Percentiles rank a stretch among this genome's conserved stretches.
phyloP scores from a whole-genome alignment of 352 stramenopile species.

The Phytophthora constricta region DNA sequence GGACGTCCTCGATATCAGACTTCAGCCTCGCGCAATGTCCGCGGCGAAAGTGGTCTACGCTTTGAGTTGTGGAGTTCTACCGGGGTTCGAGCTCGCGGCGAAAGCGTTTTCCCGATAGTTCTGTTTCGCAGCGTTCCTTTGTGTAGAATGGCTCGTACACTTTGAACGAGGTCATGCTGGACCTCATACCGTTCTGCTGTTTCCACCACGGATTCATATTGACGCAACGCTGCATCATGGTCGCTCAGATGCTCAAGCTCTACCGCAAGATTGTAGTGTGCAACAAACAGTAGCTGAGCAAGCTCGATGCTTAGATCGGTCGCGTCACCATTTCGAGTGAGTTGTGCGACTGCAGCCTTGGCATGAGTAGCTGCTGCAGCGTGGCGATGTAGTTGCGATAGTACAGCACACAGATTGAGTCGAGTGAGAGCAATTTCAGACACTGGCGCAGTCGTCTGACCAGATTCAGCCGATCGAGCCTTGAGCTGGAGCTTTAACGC shows the following conservation, averaged over 20 bases:
- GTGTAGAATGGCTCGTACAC: constrained; percentile 33
- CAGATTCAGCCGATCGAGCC: constrained; percentile 10
- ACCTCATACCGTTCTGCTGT: constrained; percentile 30
- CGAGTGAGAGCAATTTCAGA: constrained; percentile 54
- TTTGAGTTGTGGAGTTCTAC: constrained; percentile 8
- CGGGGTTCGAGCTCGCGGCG: constrained; percentile 24
- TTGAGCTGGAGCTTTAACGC: constrained; percentile 57
- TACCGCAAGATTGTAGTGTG: constrained; percentile 66
- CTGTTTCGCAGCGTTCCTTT: constrained; percentile 16
- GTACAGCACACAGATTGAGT: constrained; percentile 67
- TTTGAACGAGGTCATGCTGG: constrained; percentile 34
- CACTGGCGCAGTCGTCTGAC: constrained; percentile 10
- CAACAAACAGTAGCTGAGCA: constrained; percentile 48
- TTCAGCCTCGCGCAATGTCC: constrained; percentile 26
- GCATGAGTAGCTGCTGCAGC: constrained; percentile 54
- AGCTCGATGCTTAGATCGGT: constrained; percentile 8
- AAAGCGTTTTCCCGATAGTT: constrained; percentile 6
- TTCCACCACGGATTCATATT: constrained; percentile 33
- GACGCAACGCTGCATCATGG: constrained; percentile 13
- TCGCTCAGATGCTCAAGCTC: constrained; percentile 65
- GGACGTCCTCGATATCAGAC: constrained; percentile 17
- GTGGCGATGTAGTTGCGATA: constrained; percentile 63
- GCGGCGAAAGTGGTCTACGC: constrained; percentile 32
- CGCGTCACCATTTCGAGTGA: constrained; percentile 25
- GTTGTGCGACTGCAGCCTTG: constrained; percentile 37